Conservation (phyloP, 139 green algal species). For the Chlorella vulgaris region DNA sequence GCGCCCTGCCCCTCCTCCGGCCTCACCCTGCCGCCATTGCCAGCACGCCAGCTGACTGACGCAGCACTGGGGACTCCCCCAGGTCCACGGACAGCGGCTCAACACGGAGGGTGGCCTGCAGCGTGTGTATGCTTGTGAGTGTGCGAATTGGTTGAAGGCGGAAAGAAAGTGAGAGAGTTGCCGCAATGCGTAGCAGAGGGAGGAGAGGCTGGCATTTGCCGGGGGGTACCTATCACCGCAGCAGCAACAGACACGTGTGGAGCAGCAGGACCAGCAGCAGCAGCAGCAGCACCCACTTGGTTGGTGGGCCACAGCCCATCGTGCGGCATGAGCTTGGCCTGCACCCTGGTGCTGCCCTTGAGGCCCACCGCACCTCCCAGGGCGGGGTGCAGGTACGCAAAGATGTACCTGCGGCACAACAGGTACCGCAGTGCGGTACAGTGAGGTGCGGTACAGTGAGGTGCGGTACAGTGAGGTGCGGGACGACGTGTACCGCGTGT, state of each 20-base stretch:
- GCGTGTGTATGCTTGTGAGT: too few species aligned
- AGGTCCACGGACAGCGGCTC: conserved; percentile 8
- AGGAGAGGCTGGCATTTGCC: too few species aligned
- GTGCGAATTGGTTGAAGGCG: too few species aligned
- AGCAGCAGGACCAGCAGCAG: neutral
- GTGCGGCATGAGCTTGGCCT: conserved; percentile 12
- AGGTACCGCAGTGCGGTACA: neutral
- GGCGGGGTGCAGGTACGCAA: neutral
- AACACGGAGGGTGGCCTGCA: conserved; percentile 18
- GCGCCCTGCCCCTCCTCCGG: too few species aligned
- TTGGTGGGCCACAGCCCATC: conserved; percentile 4
- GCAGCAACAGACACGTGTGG: neutral
- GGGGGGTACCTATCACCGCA: too few species aligned
- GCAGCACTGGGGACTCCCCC: neutral
- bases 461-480: neutral
- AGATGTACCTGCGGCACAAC: conserved; percentile 1
- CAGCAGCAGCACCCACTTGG: neutral
- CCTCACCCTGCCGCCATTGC: neutral
- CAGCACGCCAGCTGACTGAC: neutral
- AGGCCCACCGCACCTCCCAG: conserved; percentile 13
- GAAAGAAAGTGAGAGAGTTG: too few species aligned
- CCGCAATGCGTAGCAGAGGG: too few species aligned
- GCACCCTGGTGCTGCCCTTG: neutral
- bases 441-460: neutral
- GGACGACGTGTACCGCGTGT: too few species aligned